Percentiles rank a stretch among this genome's conserved stretches.
These are phyloP conservation scores for Saturnispora hagleri DNA, from an alignment of 805 yeast species.

Conservation along the genomic window DNA sequence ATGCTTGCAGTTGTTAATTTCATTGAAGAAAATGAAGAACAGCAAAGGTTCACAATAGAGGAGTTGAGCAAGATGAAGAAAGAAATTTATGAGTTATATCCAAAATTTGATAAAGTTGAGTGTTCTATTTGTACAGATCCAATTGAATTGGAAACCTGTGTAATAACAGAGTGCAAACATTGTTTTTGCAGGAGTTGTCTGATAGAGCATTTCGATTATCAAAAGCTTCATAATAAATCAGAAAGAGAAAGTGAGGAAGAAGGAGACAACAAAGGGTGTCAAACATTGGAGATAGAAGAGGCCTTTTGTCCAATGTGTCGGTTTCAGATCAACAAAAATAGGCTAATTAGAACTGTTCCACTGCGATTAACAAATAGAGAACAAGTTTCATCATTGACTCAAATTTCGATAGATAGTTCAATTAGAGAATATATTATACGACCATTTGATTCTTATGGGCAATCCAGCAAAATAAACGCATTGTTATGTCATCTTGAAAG, in stretches of 20 bases:
- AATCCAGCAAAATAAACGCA: conserved; percentile 69
- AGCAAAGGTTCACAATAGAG: conserved; percentile 19
- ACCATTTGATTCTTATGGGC: conserved; percentile 40
- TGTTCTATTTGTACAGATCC: conserved; percentile 79
- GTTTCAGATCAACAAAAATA: conserved; percentile 37
- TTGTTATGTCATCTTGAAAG: conserved; percentile 48
- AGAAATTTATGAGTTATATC: conserved; percentile 27
- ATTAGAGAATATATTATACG: conserved; percentile 25
- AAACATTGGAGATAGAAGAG: conserved; percentile 29
- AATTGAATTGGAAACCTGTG: conserved; percentile 40
- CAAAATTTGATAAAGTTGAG: conserved; percentile 41
- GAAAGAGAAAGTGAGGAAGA: neutral
- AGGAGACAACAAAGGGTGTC: neutral
- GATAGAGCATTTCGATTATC: conserved; percentile 65
- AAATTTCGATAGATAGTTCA: conserved; percentile 1
- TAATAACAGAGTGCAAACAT: conserved; percentile 72
- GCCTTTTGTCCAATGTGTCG: conserved; percentile 77
- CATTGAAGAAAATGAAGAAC: conserved; percentile 22
- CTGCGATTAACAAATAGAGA: conserved; percentile 5
- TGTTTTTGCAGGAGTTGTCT: conserved; percentile 68
- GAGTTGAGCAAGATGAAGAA: conserved; percentile 18
- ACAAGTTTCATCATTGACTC: conserved; percentile 5
- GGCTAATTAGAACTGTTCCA: conserved; percentile 35
- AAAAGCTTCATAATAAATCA: conserved; percentile 20
- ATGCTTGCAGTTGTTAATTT: conserved; percentile 15